phyloP scores from a whole-genome alignment of 805 yeast species.

The Suhomyces emberorum region DNA sequence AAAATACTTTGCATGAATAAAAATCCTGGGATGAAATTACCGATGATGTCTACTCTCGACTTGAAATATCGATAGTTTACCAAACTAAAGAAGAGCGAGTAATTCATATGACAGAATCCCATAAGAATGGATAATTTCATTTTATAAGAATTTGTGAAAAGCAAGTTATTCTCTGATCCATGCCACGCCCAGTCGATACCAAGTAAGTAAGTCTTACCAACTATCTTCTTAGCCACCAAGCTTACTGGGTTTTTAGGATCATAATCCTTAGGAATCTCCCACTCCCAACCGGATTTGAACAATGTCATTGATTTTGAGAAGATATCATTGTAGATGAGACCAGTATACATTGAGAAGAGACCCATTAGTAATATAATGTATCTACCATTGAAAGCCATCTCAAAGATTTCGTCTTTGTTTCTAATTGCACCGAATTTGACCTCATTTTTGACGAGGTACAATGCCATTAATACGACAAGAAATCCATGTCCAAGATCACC shows the following conservation, averaged over 20 bases:
- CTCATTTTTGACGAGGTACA: slow-evolving; percentile 70
- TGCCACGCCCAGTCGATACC: slow-evolving; percentile 98
- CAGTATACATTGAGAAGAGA: slow-evolving; percentile 90
- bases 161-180: slow-evolving; percentile 86
- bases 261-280: slow-evolving; percentile 66
- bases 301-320: slow-evolving; percentile 89
- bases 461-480: slow-evolving; percentile 71
- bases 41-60: slow-evolving; percentile 75
- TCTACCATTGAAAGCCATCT: slow-evolving; percentile 93
- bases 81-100: slow-evolving; percentile 79
- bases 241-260: slow-evolving; percentile 55
- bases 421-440: slow-evolving; percentile 61
- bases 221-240: slow-evolving; percentile 61
- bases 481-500: slow-evolving; percentile 98
- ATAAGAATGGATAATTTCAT: slow-evolving; percentile 93
- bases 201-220: slow-evolving; percentile 60
- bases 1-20: slow-evolving; percentile 95
- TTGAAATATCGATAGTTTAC: slow-evolving; percentile 72
- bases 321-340: slow-evolving; percentile 87
- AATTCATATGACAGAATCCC: slow-evolving; percentile 95
- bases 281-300: slow-evolving; percentile 88
- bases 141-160: slow-evolving; percentile 93
- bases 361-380: slow-evolving; percentile 93
- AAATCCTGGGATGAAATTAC: slow-evolving; percentile 92
- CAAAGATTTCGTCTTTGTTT: slow-evolving; percentile 84